Conservation (phyloP, 2,329 filamentous ascomycete genomes). For the Pseudopithomyces maydicus region DNA sequence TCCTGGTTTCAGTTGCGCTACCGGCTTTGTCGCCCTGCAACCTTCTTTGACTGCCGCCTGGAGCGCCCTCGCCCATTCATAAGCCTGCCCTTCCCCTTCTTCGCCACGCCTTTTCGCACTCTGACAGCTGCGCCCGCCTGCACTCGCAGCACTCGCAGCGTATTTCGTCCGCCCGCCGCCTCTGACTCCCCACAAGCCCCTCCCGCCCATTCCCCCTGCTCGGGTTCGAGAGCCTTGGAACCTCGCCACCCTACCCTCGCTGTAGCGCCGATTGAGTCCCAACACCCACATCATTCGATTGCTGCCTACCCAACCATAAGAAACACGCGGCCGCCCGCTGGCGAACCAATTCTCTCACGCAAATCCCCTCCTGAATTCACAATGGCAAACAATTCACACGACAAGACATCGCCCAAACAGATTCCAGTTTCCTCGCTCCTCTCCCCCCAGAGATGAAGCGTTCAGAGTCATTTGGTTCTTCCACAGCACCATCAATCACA, state of each 20-base stretch:
- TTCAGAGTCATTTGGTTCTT: constrained; percentile 45
- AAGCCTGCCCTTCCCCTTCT: constrained; percentile 5
- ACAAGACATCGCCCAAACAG: constrained; percentile 37
- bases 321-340: background rate
- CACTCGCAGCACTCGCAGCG: background rate
- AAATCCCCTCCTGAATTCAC: background rate
- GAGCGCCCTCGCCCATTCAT: constrained; percentile 22
- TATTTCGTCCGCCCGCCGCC: background rate
- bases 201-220: background rate
- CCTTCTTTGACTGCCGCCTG: constrained; percentile 7
- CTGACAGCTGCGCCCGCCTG: background rate
- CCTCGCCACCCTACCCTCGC: background rate
- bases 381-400: constrained; percentile 8
- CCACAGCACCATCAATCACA: constrained; percentile 26
- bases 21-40: constrained; percentile 5
- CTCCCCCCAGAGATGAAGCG: constrained; percentile 48
- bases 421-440: constrained; percentile 46
- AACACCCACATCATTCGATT: constrained; percentile 1
- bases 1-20: constrained; percentile 8
- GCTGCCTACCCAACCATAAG: background rate
- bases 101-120: constrained; percentile 2
- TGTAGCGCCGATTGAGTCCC: constrained; percentile 6
- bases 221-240: background rate
- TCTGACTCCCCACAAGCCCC: background rate
- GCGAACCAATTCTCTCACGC: constrained; percentile 1